Percentiles rank a stretch among this genome's conserved stretches.
phyloP scores from a whole-genome alignment of 768 basidiomycete species.

The Peribolospora baueri region DNA sequence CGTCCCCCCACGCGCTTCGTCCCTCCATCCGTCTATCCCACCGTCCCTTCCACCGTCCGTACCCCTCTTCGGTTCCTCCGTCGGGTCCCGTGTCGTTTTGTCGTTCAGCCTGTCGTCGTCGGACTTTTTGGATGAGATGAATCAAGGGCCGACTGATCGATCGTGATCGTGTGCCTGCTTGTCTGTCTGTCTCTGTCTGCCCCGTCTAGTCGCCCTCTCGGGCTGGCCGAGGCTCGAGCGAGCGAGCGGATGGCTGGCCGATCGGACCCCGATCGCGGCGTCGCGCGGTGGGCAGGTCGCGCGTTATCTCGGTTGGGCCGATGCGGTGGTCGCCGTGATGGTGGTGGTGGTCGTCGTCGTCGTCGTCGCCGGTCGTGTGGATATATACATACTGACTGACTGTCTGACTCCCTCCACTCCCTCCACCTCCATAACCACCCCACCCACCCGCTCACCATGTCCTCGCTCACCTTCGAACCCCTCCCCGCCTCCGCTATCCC shows the following conservation, averaged over 20 bases:
- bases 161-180: neutral
- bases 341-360: conserved; percentile 5
- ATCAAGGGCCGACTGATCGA: neutral
- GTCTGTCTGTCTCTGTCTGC: too few species aligned
- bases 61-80: too few species aligned
- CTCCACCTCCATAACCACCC: neutral
- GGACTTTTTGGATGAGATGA: neutral
- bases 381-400: neutral
- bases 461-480: too few species aligned
- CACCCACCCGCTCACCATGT: neutral
- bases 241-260: too few species aligned
- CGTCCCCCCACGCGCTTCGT: conserved; percentile 22
- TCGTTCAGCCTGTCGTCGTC: neutral
- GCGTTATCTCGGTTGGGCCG: neutral
- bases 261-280: too few species aligned
- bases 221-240: too few species aligned
- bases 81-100: neutral
- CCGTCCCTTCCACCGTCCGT: too few species aligned
- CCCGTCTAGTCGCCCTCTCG: too few species aligned
- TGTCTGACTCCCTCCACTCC: neutral
- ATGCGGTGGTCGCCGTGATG: neutral
- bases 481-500: too few species aligned
- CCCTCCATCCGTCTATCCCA: conserved; percentile 4
- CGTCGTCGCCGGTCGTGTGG: neutral
- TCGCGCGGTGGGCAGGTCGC: too few species aligned